phyloP scores from a whole-genome alignment of 2,329 filamentous ascomycete genomes.

The Bipolaris bicolor region DNA sequence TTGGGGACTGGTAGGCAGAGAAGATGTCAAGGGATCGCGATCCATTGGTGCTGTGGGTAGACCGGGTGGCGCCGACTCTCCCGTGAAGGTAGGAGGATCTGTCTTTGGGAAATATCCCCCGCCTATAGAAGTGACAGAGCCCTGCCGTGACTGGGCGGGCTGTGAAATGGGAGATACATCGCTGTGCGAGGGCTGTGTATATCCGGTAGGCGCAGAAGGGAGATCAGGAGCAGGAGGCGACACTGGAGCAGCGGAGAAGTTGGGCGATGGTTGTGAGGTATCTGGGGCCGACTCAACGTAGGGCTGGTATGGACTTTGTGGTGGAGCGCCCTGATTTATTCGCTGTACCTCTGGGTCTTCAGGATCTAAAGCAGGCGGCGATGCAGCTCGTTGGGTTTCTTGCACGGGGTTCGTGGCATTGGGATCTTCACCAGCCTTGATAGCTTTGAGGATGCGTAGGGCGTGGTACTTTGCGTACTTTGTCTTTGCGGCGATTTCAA shows the following conservation, averaged over 20 bases:
- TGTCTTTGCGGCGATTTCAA: conserved; percentile 82
- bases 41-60: conserved; percentile 47
- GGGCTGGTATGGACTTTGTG: conserved; percentile 50
- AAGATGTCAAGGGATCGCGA: conserved; percentile 34
- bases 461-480: conserved; percentile 98
- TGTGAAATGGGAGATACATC: conserved; percentile 62
- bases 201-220: conserved; percentile 40
- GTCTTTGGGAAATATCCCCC: conserved; percentile 64
- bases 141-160: conserved; percentile 51
- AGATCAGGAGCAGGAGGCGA: conserved; percentile 53
- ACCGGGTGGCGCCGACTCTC: conserved; percentile 43
- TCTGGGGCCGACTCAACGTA: conserved; percentile 67
- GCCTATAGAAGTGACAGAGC: conserved; percentile 54
- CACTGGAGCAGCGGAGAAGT: conserved; percentile 52
- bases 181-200: conserved; percentile 48
- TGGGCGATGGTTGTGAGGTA: conserved; percentile 57
- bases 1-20: conserved; percentile 27
- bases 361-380: conserved; percentile 61
- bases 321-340: conserved; percentile 50
- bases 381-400: conserved; percentile 49
- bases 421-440: conserved; percentile 89
- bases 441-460: conserved; percentile 84
- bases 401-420: conserved; percentile 86
- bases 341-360: conserved; percentile 69
- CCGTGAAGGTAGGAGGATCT: conserved; percentile 54